Percentiles rank a stretch among this genome's conserved stretches.
phyloP scores from a whole-genome alignment of 768 basidiomycete species.

The Termitomyces sp. region DNA sequence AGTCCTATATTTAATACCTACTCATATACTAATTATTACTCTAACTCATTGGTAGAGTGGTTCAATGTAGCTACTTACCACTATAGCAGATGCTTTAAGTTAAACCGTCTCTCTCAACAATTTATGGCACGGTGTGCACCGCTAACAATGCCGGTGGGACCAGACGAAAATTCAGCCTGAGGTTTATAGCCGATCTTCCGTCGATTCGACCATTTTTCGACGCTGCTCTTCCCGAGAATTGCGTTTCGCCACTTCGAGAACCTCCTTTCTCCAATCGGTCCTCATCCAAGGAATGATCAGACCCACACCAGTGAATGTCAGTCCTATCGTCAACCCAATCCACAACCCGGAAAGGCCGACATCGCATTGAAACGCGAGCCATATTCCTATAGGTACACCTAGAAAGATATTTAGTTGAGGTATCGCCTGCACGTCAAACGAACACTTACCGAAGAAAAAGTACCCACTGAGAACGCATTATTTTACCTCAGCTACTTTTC shows the following conservation, averaged over 20 bases:
- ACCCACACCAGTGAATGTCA: neutral
- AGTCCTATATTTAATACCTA: no score
- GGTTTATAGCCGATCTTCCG: neutral
- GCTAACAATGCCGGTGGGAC: no score
- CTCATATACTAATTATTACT: no score
- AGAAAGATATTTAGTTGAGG: neutral
- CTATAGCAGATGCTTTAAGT: no score
- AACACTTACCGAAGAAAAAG: slow-evolving; percentile 1
- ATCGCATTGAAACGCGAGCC: slow-evolving; percentile 4
- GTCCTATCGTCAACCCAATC: neutral
- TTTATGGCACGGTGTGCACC: no score
- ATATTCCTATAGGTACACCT: slow-evolving; percentile 4
- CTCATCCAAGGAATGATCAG: neutral
- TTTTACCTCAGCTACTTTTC: neutral
- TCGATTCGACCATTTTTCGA: neutral
- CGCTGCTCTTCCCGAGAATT: neutral
- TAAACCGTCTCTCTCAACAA: no score
- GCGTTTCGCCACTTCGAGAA: neutral
- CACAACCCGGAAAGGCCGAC: neutral
- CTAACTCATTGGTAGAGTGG: no score
- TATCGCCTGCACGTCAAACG: no score
- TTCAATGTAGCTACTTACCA: no score
- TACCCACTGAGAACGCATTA: neutral
- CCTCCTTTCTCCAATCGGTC: neutral
- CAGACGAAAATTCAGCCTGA: no score